Conservation (phyloP, 495 filamentous ascomycete genomes). For the Alectoria sarmentosa region DNA sequence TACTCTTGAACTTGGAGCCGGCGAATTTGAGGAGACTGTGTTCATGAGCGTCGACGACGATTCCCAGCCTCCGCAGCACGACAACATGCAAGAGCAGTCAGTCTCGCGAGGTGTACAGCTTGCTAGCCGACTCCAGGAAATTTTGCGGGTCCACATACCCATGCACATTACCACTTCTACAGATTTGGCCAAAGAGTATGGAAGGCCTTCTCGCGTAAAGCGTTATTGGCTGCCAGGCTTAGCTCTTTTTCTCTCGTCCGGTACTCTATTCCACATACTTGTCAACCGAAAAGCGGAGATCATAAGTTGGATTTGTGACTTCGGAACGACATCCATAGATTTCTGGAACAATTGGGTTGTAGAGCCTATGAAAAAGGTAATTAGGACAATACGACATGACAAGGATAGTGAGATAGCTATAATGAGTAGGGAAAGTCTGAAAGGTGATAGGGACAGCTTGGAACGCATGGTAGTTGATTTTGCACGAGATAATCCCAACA, state of each 20-base stretch:
- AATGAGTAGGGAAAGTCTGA: constrained; percentile 84
- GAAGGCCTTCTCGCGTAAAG: constrained; percentile 65
- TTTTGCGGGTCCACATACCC: constrained; percentile 56
- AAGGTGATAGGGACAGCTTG: constrained; percentile 81
- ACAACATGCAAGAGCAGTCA: constrained; percentile 19
- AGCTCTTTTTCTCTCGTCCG: constrained; percentile 63
- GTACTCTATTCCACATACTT: constrained; percentile 70
- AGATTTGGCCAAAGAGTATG: constrained; percentile 48
- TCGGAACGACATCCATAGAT: constrained; percentile 70
- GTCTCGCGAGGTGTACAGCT: constrained; percentile 48
- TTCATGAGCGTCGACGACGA: constrained; percentile 58
- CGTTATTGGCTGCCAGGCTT: constrained; percentile 79
- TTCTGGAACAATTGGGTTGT: constrained; percentile 97
- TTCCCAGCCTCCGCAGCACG: constrained; percentile 37
- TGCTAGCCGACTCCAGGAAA: constrained; percentile 55
- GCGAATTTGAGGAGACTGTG: constrained; percentile 70
- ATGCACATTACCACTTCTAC: constrained; percentile 47
- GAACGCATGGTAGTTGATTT: constrained; percentile 99
- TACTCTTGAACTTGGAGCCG: constrained; percentile 44
- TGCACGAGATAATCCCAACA: constrained; percentile 63
- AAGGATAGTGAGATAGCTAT: constrained; percentile 86
- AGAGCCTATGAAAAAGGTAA: constrained; percentile 69
- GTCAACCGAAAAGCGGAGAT: constrained; percentile 65
- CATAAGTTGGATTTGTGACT: constrained; percentile 62
- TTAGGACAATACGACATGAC: constrained; percentile 89